phyloP scores from a whole-genome alignment of 1,139 yeast species.

The Insectozyma bohioensis region DNA sequence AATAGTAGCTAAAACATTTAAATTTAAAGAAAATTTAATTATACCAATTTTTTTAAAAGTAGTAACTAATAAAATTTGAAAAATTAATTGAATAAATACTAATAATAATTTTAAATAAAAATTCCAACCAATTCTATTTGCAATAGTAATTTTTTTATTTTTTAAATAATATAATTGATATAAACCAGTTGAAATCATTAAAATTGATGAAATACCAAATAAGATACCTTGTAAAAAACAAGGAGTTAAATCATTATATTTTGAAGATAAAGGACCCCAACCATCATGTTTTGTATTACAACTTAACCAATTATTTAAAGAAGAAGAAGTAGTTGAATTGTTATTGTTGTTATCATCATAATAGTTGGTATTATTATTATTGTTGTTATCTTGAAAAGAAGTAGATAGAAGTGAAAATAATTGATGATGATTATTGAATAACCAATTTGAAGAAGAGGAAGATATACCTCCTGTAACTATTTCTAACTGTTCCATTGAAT shows the following conservation, averaged over 20 bases:
- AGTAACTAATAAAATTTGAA: constrained; percentile 25
- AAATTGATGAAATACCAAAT: constrained; percentile 48
- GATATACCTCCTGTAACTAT: too few species aligned
- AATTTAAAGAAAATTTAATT: constrained; percentile 39
- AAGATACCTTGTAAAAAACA: constrained; percentile 79
- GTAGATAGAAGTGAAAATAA: too few species aligned
- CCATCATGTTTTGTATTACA: constrained; percentile 49
- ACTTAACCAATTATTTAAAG: constrained; percentile 15
- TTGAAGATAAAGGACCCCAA: constrained; percentile 67
- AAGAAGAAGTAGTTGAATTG: constrained; percentile 4
- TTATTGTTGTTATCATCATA: neutral
- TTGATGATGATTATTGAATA: too few species aligned
- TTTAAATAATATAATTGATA: constrained; percentile 40
- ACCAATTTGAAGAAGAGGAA: too few species aligned
- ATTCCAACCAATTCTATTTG: constrained; percentile 39
- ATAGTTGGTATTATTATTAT: too few species aligned
- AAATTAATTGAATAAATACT: constrained; percentile 39
- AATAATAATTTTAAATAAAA: constrained; percentile 46
- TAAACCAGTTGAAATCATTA: constrained; percentile 56
- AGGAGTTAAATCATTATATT: constrained; percentile 70
- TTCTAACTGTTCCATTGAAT: too few species aligned
- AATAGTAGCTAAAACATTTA: constrained; percentile 41
- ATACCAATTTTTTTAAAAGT: constrained; percentile 37
- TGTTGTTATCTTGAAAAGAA: too few species aligned
- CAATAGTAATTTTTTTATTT: constrained; percentile 27